Evolutionary conservation across 2,329 filamentous ascomycete species (phyloP).

Genomic region (Emericellopsis atlantica): DNA sequence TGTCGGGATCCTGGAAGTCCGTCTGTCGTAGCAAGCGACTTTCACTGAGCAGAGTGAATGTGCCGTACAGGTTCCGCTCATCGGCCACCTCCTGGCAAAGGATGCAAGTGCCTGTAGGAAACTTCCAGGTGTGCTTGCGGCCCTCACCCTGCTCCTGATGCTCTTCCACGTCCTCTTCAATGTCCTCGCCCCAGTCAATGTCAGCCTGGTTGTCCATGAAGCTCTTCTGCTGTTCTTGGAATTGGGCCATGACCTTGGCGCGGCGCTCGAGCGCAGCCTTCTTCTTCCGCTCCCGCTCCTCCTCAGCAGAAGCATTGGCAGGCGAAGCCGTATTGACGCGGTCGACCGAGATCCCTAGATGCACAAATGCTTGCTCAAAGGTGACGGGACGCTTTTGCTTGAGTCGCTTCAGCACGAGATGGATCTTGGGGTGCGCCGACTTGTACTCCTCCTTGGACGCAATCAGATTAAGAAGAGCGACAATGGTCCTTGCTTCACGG

Average conservation of each 20-base stretch:
- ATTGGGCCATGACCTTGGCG: conserved; percentile 92
- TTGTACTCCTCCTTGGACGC: conserved; percentile 63
- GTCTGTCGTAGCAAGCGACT: conserved; percentile 83
- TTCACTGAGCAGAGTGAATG: conserved; percentile 79
- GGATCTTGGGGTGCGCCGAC: conserved; percentile 73
- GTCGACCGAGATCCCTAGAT: conserved; percentile 57
- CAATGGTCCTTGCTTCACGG: conserved; percentile 47
- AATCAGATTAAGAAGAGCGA: conserved; percentile 49
- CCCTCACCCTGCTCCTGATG: conserved; percentile 43
- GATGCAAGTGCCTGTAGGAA: conserved; percentile 86
- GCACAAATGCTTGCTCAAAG: conserved; percentile 56
- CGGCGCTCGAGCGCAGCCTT: conserved; percentile 81
- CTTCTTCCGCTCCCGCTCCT: conserved; percentile 75
- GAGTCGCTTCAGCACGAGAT: conserved; percentile 70
- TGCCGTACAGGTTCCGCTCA: conserved; percentile 79
- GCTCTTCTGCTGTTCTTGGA: conserved; percentile 92
- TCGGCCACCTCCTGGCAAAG: conserved; percentile 93
- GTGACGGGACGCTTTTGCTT: conserved; percentile 66
- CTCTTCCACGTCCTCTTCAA: conserved; percentile 49
- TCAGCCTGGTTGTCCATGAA: conserved; percentile 84
- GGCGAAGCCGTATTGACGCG: conserved; percentile 73
- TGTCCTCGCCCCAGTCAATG: conserved; percentile 72
- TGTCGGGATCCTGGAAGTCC: conserved; percentile 67
- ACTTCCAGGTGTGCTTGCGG: conserved; percentile 62
- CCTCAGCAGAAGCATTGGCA: conserved; percentile 53